Evolutionary conservation across 176 grass and related monocot species (phyloP).

Genomic region (Carex kokanica): DNA sequence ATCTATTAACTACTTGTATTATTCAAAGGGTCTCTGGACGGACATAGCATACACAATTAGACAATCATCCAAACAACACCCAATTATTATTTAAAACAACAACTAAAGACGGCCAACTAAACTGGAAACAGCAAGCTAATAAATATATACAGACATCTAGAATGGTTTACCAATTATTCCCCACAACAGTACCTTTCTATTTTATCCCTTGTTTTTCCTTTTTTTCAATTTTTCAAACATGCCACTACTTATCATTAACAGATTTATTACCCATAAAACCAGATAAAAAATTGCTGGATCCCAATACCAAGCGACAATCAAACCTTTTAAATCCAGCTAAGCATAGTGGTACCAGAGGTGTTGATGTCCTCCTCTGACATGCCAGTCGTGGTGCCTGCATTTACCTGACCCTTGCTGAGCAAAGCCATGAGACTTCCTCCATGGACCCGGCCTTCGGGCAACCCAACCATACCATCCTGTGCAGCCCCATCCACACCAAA

Average conservation of each 20-base stretch:
- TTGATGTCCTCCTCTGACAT: constrained; percentile 22
- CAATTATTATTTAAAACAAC: constrained; percentile 6
- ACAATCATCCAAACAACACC: not conserved
- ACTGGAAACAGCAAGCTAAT: not conserved
- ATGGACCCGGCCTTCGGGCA: constrained; percentile 81
- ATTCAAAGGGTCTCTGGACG: not conserved
- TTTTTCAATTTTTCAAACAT: not conserved
- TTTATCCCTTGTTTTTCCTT: not conserved
- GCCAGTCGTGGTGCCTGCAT: constrained; percentile 6
- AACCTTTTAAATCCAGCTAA: constrained; percentile 38
- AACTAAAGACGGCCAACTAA: constrained; percentile 2
- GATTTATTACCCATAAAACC: not conserved
- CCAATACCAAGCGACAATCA: not conserved
- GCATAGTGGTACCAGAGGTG: constrained; percentile 26
- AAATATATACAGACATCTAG: constrained; percentile 4
- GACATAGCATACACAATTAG: constrained; percentile 10
- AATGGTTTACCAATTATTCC: constrained; percentile 1
- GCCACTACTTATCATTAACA: not conserved
- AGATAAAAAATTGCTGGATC: not conserved
- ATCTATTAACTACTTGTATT: constrained; percentile 10
- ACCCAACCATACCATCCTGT: constrained; percentile 17
- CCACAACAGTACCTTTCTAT: not conserved
- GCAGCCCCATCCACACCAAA: not conserved
- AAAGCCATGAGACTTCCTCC: constrained; percentile 71
- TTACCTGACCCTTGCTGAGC: constrained; percentile 28